phyloP scores from a whole-genome alignment of 495 filamentous ascomycete species.

The Penicillium manginii region DNA sequence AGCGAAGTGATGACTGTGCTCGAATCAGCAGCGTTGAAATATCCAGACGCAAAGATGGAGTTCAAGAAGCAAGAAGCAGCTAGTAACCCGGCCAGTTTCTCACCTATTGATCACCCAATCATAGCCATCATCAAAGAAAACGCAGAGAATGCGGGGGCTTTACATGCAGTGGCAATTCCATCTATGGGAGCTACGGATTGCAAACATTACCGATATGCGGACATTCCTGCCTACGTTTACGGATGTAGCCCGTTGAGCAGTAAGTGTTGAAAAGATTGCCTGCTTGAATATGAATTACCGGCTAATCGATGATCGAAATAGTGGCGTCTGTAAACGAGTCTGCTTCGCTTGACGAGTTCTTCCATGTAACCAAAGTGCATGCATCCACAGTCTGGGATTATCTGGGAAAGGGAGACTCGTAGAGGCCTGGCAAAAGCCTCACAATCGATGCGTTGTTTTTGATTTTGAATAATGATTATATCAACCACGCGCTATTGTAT shows the following conservation, averaged over 20 bases:
- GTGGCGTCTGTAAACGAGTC: not conserved
- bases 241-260: conserved; percentile 12
- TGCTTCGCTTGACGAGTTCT: conserved; percentile 9
- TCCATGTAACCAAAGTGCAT: conserved; percentile 14
- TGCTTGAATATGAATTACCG: not conserved
- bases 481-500: too few relatives aligned
- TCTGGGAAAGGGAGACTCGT: not conserved
- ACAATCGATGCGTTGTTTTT: not conserved
- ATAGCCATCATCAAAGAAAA: conserved; percentile 3
- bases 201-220: conserved; percentile 13
- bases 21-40: not conserved
- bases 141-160: not conserved
- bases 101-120: conserved; percentile 7
- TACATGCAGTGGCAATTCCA: conserved; percentile 3
- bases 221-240: conserved; percentile 10
- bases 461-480: too few relatives aligned
- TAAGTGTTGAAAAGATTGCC: conserved; percentile 1
- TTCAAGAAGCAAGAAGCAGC: conserved; percentile 13
- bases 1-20: conserved; percentile 4
- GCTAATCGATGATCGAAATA: not conserved
- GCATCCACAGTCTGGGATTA: conserved; percentile 11
- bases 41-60: conserved; percentile 10
- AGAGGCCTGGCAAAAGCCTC: not conserved
- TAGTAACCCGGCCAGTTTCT: conserved; percentile 12
- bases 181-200: conserved; percentile 15